Base-by-base conservation (phyloP, 768 basidiomycete genomes). In the Lanmaoa pseudosensibilis region DNA sequence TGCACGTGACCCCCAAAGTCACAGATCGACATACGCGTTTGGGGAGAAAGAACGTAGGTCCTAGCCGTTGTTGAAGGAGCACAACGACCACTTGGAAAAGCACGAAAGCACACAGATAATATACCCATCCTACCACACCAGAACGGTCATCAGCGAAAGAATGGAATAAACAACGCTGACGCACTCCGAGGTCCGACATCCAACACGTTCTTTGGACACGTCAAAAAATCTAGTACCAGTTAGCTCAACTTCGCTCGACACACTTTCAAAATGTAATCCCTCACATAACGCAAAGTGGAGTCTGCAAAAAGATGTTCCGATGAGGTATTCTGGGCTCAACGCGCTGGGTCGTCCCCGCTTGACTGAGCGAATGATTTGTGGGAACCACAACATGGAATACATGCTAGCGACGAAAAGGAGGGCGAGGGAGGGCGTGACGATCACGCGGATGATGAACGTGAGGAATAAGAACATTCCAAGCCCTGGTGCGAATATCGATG, bases 21-120 rank as follows among this genome's bases (percentile, higher is more conserved):
- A 25, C 11, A 25, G 16, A 30, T 44, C 10, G 16, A 74, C 84
- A 52, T 67, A 90, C 91, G 54, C 78, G 77, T 59, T 74, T 74
- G 3, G 91, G 87, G 27, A 94, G 80, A 79, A 96, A 94, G 78
- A 95, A 95, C 0, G 86, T 77, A 0, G 94, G 87, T 3, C 91
- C 90, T 37, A 94, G 73, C 36, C 73, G 71, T 48, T 92, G 88
- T 75, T 97, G 94, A 8, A 91, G 77, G 30, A 86, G 65, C 19
- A 94, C 67, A 2, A 92, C 59, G 2, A 70, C 57, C 3, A 83
- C 83, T 68, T 94, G 92, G 18, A 84, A 60, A 23, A 80, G 70
- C 16, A 92, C 82, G 65, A 89, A 81, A 5, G 74, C 62, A 3
- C 83, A 81, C 16, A 94, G 73, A 10, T 73, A 65, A 67, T 81